Conservation (phyloP, 225 moss, liverwort and hornwort genomes). For the Marchantia polymorpha region DNA sequence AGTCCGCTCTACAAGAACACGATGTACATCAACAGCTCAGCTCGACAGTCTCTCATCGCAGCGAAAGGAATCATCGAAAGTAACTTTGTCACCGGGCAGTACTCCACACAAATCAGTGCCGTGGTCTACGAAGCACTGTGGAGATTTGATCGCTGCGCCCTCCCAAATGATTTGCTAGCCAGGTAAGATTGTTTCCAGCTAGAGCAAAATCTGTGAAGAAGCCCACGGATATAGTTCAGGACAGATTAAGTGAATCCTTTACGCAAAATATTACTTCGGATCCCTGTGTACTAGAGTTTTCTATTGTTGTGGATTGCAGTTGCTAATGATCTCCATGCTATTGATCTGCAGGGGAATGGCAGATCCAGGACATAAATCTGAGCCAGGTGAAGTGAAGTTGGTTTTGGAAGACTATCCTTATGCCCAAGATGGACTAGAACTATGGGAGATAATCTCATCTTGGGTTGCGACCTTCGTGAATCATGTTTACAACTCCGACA, state of each 20-base stretch:
- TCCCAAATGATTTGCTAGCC: slow-evolving; percentile 23
- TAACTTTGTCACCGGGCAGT: slow-evolving; percentile 8
- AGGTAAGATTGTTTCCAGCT: slow-evolving; percentile 13
- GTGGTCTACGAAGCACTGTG: slow-evolving; percentile 27
- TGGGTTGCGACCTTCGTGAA: slow-evolving; percentile 22
- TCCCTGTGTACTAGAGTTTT: not conserved
- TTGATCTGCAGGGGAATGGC: slow-evolving; percentile 37
- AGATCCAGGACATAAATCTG: slow-evolving; percentile 12
- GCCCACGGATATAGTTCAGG: too few relatives aligned
- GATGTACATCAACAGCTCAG: slow-evolving; percentile 24
- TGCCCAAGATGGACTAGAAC: slow-evolving; percentile 34
- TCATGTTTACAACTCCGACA: slow-evolving; percentile 30
- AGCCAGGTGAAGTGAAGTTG: slow-evolving; percentile 33
- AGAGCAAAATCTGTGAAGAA: too few relatives aligned
- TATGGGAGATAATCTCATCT: slow-evolving; percentile 31
- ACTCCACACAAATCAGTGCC: slow-evolving; percentile 13
- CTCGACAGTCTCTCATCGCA: slow-evolving; percentile 14
- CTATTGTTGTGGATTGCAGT: too few relatives aligned
- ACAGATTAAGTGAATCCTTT: too few relatives aligned
- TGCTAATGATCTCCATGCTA: too few relatives aligned
- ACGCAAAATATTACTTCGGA: too few relatives aligned
- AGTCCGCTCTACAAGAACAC: slow-evolving; percentile 29
- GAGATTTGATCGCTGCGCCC: slow-evolving; percentile 20
- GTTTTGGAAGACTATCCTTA: slow-evolving; percentile 38
- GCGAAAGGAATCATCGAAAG: slow-evolving; percentile 15